Percentiles rank a stretch among this genome's conserved stretches.
Conservation (phyloP, 352 stramenopile genomes). For the Albugo candida region DNA sequence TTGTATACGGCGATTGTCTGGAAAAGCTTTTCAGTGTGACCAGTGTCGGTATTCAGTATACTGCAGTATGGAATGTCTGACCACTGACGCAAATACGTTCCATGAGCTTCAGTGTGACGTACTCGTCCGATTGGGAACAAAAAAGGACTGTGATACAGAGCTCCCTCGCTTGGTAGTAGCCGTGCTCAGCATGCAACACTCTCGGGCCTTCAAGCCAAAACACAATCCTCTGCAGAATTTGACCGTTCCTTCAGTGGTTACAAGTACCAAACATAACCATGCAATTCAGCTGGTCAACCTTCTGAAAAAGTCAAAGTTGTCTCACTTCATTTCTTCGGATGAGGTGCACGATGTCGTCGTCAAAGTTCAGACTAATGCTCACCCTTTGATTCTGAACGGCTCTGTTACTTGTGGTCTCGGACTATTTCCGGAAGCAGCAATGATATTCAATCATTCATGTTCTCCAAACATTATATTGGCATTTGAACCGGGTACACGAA, state of each 20-base stretch:
- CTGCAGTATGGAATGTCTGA: constrained; percentile 26
- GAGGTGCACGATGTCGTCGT: background rate
- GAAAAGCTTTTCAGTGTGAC: constrained; percentile 30
- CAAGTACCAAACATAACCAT: constrained; percentile 4
- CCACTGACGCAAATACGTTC: constrained; percentile 15
- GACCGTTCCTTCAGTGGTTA: constrained; percentile 12
- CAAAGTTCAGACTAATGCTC: constrained; percentile 31
- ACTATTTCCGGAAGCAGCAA: constrained; percentile 44
- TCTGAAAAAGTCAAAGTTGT: no score
- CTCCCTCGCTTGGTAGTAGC: constrained; percentile 24
- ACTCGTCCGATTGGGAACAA: constrained; percentile 5
- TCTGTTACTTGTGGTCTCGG: constrained; percentile 20
- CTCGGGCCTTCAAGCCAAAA: no score
- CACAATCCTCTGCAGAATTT: constrained; percentile 9
- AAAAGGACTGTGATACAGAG: constrained; percentile 14
- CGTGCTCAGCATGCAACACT: constrained; percentile 31
- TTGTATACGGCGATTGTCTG: constrained; percentile 24
- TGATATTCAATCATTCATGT: constrained; percentile 54
- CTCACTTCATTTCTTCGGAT: background rate
- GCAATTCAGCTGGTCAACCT: background rate
- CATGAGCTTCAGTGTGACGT: constrained; percentile 29
- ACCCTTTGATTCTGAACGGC: constrained; percentile 27
- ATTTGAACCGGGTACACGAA: constrained; percentile 23
- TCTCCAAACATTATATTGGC: constrained; percentile 28
- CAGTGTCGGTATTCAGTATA: constrained; percentile 29